Evolutionary conservation across 306 rosid species (phyloP).

Genomic region (Cicer judaicum): DNA sequence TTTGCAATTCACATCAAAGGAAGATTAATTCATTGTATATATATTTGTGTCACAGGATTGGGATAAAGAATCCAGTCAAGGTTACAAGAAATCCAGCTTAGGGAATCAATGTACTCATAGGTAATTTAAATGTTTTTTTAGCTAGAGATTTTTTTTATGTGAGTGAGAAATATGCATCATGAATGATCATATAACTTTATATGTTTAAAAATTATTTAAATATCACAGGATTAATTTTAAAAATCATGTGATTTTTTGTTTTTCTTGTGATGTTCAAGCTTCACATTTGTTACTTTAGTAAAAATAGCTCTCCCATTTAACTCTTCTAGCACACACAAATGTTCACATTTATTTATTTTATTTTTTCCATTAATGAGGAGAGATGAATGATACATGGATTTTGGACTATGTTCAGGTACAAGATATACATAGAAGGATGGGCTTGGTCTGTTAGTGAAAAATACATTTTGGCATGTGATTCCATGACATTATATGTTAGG

Average conservation of each 20-base stretch:
- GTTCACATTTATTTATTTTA: too few species aligned
- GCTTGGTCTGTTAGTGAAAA: constrained; percentile 96
- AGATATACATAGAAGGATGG: constrained; percentile 88
- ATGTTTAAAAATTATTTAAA: too few species aligned
- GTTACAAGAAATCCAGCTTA: constrained; percentile 69
- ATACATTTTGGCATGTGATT: constrained; percentile 79
- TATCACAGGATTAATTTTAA: too few species aligned
- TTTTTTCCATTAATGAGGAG: not conserved
- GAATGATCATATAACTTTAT: too few species aligned
- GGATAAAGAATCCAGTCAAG: constrained; percentile 65
- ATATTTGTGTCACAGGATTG: constrained; percentile 60
- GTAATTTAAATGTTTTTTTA: constrained; percentile 33
- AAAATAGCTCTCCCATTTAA: too few species aligned
- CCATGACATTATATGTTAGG: constrained; percentile 62
- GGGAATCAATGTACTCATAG: constrained; percentile 78
- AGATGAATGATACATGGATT: not conserved
- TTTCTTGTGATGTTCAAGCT: too few species aligned
- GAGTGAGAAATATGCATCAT: not conserved
- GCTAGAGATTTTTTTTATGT: not conserved
- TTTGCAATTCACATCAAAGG: not conserved
- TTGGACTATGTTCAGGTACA: constrained; percentile 52
- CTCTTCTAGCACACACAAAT: too few species aligned
- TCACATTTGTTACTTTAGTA: too few species aligned
- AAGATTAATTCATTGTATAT: not conserved
- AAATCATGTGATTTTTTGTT: too few species aligned